Evolutionary conservation across 192 early-diverging fungal species (phyloP).

Genomic region (Coemansia sp.): DNA sequence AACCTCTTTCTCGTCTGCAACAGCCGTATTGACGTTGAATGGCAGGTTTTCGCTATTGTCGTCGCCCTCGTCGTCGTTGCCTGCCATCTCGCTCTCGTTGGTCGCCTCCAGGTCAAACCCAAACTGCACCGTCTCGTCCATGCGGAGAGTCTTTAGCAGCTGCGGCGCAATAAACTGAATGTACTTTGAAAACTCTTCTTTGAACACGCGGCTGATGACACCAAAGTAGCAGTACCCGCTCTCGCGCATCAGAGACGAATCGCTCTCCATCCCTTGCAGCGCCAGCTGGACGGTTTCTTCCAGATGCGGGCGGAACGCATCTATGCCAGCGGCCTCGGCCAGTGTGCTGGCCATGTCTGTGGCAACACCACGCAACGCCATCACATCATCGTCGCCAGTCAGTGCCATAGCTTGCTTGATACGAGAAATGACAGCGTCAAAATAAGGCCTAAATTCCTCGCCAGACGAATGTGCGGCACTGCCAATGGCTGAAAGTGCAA

Average conservation of each 20-base stretch:
- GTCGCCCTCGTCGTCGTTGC: constrained; percentile 36
- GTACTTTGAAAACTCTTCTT: constrained; percentile 79
- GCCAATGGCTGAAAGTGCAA: constrained; percentile 82
- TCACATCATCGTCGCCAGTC: constrained; percentile 63
- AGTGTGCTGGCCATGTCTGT: constrained; percentile 82
- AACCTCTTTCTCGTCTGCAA: constrained; percentile 92
- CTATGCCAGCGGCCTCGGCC: constrained; percentile 83
- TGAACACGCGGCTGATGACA: constrained; percentile 76
- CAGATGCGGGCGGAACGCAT: constrained; percentile 74
- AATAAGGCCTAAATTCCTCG: constrained; percentile 67
- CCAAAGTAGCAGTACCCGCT: constrained; percentile 87
- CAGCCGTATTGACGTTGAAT: constrained; percentile 70
- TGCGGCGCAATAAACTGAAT: constrained; percentile 75
- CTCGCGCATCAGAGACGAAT: constrained; percentile 74
- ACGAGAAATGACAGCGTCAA: constrained; percentile 66
- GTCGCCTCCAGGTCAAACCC: constrained; percentile 15
- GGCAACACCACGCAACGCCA: constrained; percentile 79
- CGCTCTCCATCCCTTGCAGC: constrained; percentile 72
- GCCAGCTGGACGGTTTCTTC: constrained; percentile 74
- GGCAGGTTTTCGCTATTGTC: constrained; percentile 61
- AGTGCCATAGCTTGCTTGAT: constrained; percentile 72
- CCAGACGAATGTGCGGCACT: constrained; percentile 87
- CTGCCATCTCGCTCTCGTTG: constrained; percentile 36
- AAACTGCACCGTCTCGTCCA: constrained; percentile 61
- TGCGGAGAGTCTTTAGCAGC: constrained; percentile 73